Base-by-base conservation (phyloP, 768 basidiomycete genomes). In the Termitomyces sp. region DNA sequence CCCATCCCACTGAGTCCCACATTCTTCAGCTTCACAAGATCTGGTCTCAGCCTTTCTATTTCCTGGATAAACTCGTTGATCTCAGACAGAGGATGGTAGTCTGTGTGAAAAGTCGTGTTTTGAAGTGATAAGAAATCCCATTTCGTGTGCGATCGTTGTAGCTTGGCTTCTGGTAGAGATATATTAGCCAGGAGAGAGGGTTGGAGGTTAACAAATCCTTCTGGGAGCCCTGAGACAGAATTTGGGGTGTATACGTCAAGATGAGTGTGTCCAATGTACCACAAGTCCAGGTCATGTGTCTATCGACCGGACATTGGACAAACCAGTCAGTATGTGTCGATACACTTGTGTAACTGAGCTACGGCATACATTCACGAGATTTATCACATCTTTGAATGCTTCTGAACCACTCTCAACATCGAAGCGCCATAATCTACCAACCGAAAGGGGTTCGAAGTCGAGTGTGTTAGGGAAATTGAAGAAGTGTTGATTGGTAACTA, bases 1-100 rank as follows among this genome's bases (percentile, higher is more conserved):
- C 82, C 85, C 66, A 85, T 76, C 4, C 74, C 79, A 46, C 75
- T 81, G 54, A 80, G 77, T 0, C 88, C 89, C 4, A 91, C 63
- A 14, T 67, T 68, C 14, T 75, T 64, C n/a, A 86, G 55, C 12
- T 63, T 59, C 11, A 81, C 31, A 12, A 70, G 66, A n/a, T 80
- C 71, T 0, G 86, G 83, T 58, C 78, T 72, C 14, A 74, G 60
- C 3, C 58, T 66, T 1, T 73, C 75, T 28, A 89, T 61, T n/a
- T 78, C 71, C 38, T 69, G 53, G 14, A 87, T 66, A 67, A 89
- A 86, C 0, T 60, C 56, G 26, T 82, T 69, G 6, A 87, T 75
- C 55, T 83, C 83, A 21, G 70, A 67, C 37, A 85, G 69, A 0
- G 82, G 75, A 61, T 87, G 89, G 66, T 86, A 90, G 0, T 55